Evolutionary conservation across 192 early-diverging fungal genomes (phyloP).

Genomic region (Podila epicladia): DNA sequence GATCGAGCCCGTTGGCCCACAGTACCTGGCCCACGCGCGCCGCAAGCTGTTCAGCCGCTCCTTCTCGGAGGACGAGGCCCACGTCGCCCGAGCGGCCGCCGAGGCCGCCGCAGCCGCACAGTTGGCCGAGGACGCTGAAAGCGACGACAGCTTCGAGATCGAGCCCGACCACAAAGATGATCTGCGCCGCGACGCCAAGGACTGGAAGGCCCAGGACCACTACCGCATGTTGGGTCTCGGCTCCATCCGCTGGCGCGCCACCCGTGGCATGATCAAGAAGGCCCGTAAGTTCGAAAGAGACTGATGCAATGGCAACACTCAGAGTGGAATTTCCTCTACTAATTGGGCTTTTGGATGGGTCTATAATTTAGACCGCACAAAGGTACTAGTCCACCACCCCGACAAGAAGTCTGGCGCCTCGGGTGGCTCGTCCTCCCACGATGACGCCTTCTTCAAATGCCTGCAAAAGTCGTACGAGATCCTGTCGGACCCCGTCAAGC

Average conservation of each 20-base stretch:
- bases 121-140: constrained; percentile 47
- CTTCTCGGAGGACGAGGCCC: constrained; percentile 58
- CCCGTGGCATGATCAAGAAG: constrained; percentile 76
- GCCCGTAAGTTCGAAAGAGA: constrained; percentile 56
- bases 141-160: constrained; percentile 54
- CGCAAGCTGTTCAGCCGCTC: constrained; percentile 57
- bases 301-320: neutral
- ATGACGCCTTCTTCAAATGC: constrained; percentile 87
- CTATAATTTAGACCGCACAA: constrained; percentile 29
- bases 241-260: constrained; percentile 71
- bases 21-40: constrained; percentile 54
- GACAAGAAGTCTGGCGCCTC: constrained; percentile 73
- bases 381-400: constrained; percentile 74
- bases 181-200: constrained; percentile 70
- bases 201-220: constrained; percentile 89
- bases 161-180: constrained; percentile 72
- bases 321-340: too few relatives aligned
- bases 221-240: constrained; percentile 83
- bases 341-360: too few relatives aligned
- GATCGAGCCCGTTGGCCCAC: constrained; percentile 53
- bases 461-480: constrained; percentile 80
- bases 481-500: constrained; percentile 71
- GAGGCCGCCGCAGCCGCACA: constrained; percentile 30
- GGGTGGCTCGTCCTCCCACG: constrained; percentile 43
- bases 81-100: constrained; percentile 57